A percentile compares a stretch with the other conserved stretches of the same genome.
Conservation (phyloP, 2,329 filamentous ascomycete genomes). For the Scopulariopsis brevicaulis region DNA sequence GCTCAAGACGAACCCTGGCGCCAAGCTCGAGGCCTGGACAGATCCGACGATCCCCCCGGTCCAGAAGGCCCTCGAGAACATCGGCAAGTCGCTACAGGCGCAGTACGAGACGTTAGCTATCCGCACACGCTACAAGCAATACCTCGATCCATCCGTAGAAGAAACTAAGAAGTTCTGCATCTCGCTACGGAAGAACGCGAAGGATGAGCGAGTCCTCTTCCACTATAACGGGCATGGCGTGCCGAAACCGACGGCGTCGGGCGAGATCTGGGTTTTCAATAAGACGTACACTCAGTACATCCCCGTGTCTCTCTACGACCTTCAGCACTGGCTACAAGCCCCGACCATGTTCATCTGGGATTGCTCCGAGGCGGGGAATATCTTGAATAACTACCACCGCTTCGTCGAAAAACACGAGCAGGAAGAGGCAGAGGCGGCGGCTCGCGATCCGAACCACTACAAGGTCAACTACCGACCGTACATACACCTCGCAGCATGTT, state of each 20-base stretch:
- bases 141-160: constrained; percentile 90
- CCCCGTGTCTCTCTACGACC: constrained; percentile 85
- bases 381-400: constrained; percentile 86
- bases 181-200: constrained; percentile 80
- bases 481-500: constrained; percentile 88
- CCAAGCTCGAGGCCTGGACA: constrained; percentile 93
- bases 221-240: constrained; percentile 99
- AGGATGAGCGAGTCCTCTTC: constrained; percentile 91
- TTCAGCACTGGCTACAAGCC: constrained; percentile 91
- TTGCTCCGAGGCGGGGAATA: constrained; percentile 92
- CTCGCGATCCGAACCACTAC: constrained; percentile 71
- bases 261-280: constrained; percentile 99
- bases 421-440: constrained; percentile 67
- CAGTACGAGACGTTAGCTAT: constrained; percentile 95
- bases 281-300: constrained; percentile 99
- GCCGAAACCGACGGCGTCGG: constrained; percentile 86
- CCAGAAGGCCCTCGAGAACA: constrained; percentile 82
- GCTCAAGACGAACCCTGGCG: constrained; percentile 86
- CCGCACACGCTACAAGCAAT: constrained; percentile 94
- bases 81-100: constrained; percentile 88
- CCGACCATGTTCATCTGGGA: constrained; percentile 97
- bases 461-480: constrained; percentile 60
- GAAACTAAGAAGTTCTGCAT: constrained; percentile 96
- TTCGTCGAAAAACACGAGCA: constrained; percentile 92
- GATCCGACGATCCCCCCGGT: constrained; percentile 75